These are phyloP conservation scores for Pyrus pyrifolia DNA, from an alignment of 306 rosid species.

Conservation along the genomic window DNA sequence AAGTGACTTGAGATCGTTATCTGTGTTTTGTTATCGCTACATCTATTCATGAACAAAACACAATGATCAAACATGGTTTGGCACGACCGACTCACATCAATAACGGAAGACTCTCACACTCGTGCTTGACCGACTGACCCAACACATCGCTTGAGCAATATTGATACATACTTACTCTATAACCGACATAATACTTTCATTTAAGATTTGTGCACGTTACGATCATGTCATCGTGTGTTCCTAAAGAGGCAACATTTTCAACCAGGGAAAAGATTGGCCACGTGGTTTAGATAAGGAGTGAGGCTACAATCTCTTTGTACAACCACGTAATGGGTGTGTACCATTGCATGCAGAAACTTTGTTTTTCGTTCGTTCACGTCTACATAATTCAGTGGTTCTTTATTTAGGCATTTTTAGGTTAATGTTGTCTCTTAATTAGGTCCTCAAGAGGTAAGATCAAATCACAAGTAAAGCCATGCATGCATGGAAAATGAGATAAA, in stretches of 20 bases:
- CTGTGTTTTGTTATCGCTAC: background rate
- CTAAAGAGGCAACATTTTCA: background rate
- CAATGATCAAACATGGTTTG: background rate
- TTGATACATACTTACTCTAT: no score
- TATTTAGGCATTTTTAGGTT: background rate
- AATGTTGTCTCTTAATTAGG: background rate
- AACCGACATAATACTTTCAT: background rate
- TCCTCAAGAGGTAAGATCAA: background rate
- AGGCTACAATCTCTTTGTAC: constrained; percentile 9
- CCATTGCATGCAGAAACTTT: background rate
- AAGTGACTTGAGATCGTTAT: background rate
- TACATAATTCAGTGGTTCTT: background rate
- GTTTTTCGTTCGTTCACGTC: background rate
- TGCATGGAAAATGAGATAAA: background rate
- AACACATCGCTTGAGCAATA: background rate
- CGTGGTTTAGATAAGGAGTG: constrained; percentile 11
- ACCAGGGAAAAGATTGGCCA: background rate
- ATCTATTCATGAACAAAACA: background rate
- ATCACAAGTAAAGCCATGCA: background rate
- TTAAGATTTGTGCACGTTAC: background rate
- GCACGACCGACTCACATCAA: background rate
- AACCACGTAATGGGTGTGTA: background rate
- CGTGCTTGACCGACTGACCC: background rate
- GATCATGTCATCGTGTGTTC: background rate
- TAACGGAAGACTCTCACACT: background rate